A percentile compares a stretch with the other conserved stretches of the same genome.
phyloP scores from a whole-genome alignment of 2,329 filamentous ascomycete genomes.

The Pyricularia pennisetigena region DNA sequence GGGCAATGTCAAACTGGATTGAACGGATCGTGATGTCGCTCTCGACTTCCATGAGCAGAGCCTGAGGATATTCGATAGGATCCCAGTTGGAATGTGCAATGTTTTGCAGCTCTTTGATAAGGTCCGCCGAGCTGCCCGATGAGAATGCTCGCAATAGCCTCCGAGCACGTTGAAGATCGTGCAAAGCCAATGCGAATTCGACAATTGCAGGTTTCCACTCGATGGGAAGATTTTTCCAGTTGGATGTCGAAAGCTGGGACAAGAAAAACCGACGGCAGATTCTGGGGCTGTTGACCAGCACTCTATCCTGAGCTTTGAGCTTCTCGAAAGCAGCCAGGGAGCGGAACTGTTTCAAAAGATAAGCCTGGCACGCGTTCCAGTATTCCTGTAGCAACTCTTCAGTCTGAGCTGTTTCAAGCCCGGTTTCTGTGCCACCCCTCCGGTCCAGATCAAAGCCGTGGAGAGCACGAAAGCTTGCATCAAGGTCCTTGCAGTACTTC shows the following conservation, averaged over 20 bases:
- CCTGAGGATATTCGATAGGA: conserved; percentile 42
- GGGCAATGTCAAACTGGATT: conserved; percentile 48
- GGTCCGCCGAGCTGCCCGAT: conserved; percentile 15
- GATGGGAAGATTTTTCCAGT: conserved; percentile 11
- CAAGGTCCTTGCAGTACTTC: background rate
- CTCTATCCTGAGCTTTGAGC: background rate
- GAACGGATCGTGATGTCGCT: conserved; percentile 49
- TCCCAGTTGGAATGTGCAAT: conserved; percentile 47
- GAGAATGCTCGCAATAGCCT: conserved; percentile 22
- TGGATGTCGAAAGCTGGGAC: background rate
- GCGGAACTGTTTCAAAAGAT: background rate
- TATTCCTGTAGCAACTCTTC: background rate
- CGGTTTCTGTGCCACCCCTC: background rate
- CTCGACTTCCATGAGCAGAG: conserved; percentile 55
- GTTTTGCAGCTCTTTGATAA: conserved; percentile 35
- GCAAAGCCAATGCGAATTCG: conserved; percentile 28
- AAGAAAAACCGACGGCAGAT: background rate
- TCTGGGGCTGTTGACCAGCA: background rate
- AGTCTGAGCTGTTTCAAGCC: background rate
- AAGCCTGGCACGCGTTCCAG: background rate
- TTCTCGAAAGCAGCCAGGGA: background rate
- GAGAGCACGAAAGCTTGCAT: background rate
- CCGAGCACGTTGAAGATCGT: conserved; percentile 28
- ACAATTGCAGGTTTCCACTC: conserved; percentile 26
- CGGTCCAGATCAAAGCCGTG: background rate